phyloP scores from a whole-genome alignment of 75 land plant species.

The Azolla pinnata region DNA sequence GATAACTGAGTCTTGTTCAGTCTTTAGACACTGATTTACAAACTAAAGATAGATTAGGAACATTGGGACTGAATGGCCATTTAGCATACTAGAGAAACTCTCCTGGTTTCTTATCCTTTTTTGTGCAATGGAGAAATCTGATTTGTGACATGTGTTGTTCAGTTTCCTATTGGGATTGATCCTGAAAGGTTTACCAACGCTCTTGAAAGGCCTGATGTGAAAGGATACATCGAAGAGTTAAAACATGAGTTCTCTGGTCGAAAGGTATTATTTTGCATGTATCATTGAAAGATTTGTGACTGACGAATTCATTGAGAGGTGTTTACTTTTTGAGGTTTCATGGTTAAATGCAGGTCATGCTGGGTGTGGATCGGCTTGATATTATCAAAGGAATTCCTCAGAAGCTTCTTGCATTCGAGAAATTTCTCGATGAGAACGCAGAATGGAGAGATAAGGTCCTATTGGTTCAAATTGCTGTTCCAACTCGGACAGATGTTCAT shows the following conservation, averaged over 20 bases:
- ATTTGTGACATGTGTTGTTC: slow-evolving; percentile 12
- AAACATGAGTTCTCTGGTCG: slow-evolving; percentile 68
- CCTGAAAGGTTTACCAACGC: slow-evolving; percentile 80
- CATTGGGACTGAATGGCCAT: too few species aligned
- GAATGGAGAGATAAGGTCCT: slow-evolving; percentile 91
- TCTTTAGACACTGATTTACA: too few species aligned
- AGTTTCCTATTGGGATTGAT: slow-evolving; percentile 99
- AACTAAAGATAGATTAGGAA: too few species aligned
- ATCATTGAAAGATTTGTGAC: too few species aligned
- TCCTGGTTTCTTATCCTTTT: too few species aligned
- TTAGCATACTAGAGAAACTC: too few species aligned
- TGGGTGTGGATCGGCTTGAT: slow-evolving; percentile 97
- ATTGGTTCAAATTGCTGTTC: slow-evolving; percentile 95
- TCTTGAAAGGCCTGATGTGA: slow-evolving; percentile 63
- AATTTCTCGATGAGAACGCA: slow-evolving; percentile 90
- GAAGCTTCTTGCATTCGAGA: slow-evolving; percentile 94
- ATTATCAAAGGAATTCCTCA: slow-evolving; percentile 99
- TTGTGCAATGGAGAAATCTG: too few species aligned
- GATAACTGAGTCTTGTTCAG: too few species aligned
- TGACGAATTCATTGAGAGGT: too few species aligned
- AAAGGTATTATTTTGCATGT: slow-evolving; percentile 41
- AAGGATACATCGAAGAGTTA: slow-evolving; percentile 60
- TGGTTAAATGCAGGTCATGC: slow-evolving; percentile 57
- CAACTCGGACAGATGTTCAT: slow-evolving; percentile 95
- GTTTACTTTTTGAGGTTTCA: neutral